Percentiles rank a stretch among this genome's conserved stretches.
phyloP scores from a whole-genome alignment of 495 filamentous ascomycete species.

The Antarctomyces pellizariae region DNA sequence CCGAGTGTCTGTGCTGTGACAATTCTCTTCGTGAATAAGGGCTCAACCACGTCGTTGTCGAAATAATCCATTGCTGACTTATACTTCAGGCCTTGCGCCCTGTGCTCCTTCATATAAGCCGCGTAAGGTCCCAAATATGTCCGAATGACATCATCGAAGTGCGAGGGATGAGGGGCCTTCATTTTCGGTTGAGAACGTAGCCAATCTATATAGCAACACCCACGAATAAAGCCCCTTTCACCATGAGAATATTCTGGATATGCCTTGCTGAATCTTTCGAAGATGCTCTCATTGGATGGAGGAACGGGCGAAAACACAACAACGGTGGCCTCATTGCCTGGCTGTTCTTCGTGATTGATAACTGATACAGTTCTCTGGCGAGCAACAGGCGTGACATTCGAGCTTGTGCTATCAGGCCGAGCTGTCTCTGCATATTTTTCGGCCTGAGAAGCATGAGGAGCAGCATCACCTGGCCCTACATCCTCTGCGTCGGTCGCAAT shows the following conservation, averaged over 20 bases:
- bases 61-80: no score
- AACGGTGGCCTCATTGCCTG: conserved; percentile 2
- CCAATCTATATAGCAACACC: conserved; percentile 28
- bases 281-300: conserved; percentile 14
- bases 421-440: neutral
- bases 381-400: neutral
- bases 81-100: conserved; percentile 15
- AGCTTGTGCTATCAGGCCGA: neutral
- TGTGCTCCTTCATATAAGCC: conserved; percentile 14
- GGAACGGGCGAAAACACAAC: neutral
- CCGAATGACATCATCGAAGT: conserved; percentile 49
- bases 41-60: conserved; percentile 15
- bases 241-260: conserved; percentile 35
- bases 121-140: conserved; percentile 21
- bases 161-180: conserved; percentile 16
- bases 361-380: neutral
- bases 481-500: no score
- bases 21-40: conserved; percentile 15
- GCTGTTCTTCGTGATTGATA: conserved; percentile 1
- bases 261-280: conserved; percentile 25
- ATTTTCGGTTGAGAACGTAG: conserved; percentile 19
- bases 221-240: conserved; percentile 25
- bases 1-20: conserved; percentile 18
- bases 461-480: no score
- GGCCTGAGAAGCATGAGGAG: neutral